Percentiles rank a stretch among this genome's conserved stretches.
Conservation (phyloP, 495 filamentous ascomycete genomes). For the Parathielavia hyrcaniae region DNA sequence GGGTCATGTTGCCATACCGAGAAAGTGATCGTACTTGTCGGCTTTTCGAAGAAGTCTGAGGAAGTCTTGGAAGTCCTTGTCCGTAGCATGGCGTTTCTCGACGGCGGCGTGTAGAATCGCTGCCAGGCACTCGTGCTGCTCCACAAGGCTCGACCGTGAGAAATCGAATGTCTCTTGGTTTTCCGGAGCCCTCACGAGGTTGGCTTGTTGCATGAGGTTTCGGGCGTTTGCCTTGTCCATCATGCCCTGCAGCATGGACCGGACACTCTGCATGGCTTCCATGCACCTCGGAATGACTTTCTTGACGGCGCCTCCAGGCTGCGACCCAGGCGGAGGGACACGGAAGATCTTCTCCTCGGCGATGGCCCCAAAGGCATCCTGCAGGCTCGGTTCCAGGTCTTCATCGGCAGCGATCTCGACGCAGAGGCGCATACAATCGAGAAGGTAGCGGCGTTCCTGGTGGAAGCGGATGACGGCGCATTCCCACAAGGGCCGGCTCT, state of each 20-base stretch:
- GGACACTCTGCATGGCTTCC: constrained; percentile 63
- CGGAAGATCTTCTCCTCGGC: constrained; percentile 39
- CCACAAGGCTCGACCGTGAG: constrained; percentile 62
- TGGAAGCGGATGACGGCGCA: constrained; percentile 81
- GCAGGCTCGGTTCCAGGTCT: constrained; percentile 33
- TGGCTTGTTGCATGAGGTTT: constrained; percentile 57
- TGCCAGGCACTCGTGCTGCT: constrained; percentile 85
- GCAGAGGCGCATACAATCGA: constrained; percentile 75
- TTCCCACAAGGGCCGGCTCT: constrained; percentile 63
- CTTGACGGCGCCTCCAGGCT: constrained; percentile 12
- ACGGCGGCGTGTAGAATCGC: constrained; percentile 68
- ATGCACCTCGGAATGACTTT: constrained; percentile 64
- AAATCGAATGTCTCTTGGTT: constrained; percentile 66
- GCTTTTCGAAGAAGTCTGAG: constrained; percentile 56
- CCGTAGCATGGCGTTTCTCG: constrained; percentile 60
- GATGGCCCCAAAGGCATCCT: constrained; percentile 35
- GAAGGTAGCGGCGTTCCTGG: constrained; percentile 63
- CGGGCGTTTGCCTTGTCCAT: constrained; percentile 64
- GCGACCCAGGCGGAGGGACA: constrained; percentile 25
- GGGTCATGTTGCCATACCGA: constrained; percentile 22
- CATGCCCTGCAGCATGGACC: constrained; percentile 63
- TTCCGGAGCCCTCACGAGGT: constrained; percentile 55
- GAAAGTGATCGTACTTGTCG: constrained; percentile 63
- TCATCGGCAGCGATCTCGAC: constrained; percentile 59
- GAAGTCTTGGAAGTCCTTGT: constrained; percentile 67